Conservation (phyloP, 179 eudicot species). For the Sideroxylon spinosum region DNA sequence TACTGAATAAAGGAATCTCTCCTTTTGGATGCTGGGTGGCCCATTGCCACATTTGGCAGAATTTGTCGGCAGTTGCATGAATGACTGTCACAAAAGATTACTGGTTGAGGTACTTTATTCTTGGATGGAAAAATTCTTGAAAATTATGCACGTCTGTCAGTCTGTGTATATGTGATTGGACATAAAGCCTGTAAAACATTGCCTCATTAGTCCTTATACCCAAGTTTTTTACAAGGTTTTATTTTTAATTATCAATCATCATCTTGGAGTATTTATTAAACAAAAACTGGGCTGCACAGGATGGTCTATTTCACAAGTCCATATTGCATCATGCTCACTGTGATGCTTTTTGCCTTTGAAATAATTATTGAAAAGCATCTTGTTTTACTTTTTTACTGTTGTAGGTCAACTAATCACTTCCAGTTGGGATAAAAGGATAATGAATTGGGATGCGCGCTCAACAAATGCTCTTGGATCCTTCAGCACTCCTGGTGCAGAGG, state of each 20-base stretch:
- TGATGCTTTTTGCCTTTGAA: too few relatives aligned
- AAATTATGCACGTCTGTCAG: neutral
- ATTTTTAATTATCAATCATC: neutral
- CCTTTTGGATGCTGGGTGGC: too few relatives aligned
- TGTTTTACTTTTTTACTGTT: neutral
- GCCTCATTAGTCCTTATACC: neutral
- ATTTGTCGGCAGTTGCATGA: too few relatives aligned
- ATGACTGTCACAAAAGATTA: too few relatives aligned
- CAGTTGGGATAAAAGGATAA: conserved; percentile 77
- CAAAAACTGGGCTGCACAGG: neutral
- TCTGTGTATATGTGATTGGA: neutral
- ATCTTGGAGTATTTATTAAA: neutral
- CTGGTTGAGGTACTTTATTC: too few relatives aligned
- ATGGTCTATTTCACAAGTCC: neutral
- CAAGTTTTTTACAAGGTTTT: neutral
- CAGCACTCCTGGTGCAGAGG: conserved; percentile 33
- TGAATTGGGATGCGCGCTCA: conserved; percentile 70
- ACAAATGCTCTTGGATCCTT: conserved; percentile 29
- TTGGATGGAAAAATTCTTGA: neutral
- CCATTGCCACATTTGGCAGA: too few relatives aligned
- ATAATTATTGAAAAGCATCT: too few relatives aligned
- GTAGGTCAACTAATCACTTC: conserved; percentile 58
- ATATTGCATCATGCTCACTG: neutral
- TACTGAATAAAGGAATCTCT: too few relatives aligned
- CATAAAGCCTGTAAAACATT: neutral